phyloP scores from a whole-genome alignment of 2,329 filamentous ascomycete species.

The Myriosclerotinia scirpicola region DNA sequence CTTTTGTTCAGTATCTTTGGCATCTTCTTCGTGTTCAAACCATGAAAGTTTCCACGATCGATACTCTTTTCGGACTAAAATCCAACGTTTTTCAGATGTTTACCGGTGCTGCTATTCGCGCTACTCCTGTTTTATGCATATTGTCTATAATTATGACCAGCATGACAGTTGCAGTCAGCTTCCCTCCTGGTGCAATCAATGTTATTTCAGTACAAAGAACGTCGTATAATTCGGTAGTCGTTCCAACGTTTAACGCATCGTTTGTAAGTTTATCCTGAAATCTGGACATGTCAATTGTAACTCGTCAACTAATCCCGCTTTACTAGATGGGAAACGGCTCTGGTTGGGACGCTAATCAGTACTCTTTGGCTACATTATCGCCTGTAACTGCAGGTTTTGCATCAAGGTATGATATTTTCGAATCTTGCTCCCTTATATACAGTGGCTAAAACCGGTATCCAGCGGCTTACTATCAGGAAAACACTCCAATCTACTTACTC shows the following conservation, averaged over 20 bases:
- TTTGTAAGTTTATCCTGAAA: slow-evolving; percentile 28
- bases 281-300: too few relatives aligned
- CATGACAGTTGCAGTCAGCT: slow-evolving; percentile 28
- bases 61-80: slow-evolving; percentile 29
- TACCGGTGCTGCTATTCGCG: slow-evolving; percentile 23
- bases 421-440: not conserved
- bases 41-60: slow-evolving; percentile 36
- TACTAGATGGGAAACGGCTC: slow-evolving; percentile 34
- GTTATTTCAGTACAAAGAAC: slow-evolving; percentile 22
- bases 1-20: slow-evolving; percentile 34
- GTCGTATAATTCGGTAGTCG: slow-evolving; percentile 9
- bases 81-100: slow-evolving; percentile 29
- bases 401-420: slow-evolving; percentile 17
- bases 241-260: slow-evolving; percentile 33
- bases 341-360: slow-evolving; percentile 26
- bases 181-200: slow-evolving; percentile 34
- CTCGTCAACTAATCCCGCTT: not conserved
- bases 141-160: slow-evolving; percentile 29
- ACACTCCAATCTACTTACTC: slow-evolving; percentile 24
- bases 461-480: not conserved
- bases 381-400: slow-evolving; percentile 23
- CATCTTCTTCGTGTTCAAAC: slow-evolving; percentile 27
- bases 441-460: not conserved
- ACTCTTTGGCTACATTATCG: slow-evolving; percentile 26
- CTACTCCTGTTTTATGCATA: slow-evolving; percentile 28